Base-by-base conservation (phyloP, 306 rosid genomes). In the Trichosanthes truncata region DNA sequence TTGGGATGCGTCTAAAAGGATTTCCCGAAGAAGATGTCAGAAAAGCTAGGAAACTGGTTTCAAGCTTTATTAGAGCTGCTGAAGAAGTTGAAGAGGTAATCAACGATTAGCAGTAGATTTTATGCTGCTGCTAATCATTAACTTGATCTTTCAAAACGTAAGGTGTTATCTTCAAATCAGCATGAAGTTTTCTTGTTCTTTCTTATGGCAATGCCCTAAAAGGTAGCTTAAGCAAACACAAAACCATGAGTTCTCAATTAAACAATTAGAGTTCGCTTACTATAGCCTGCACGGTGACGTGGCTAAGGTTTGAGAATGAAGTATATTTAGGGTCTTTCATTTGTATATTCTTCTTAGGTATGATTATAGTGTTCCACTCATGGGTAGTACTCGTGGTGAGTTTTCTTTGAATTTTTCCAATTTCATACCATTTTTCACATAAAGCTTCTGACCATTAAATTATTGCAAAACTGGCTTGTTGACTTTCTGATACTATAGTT, bases 81-180 rank as follows among this genome's bases (percentile, higher is more conserved):
- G 98, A 95, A 78, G 97, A 95, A 89, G 96, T 95, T 77, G 98
- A 95, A 88, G 92, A 91, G 97, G 98, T 92, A 85, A 69, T 40
- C n/a, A 38, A 67, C 17, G 49, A 38, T 67, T 67, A 36, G 48
- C 21, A 35, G 25, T 66, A 35, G 29, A 25, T 31, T 29, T 60
- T 29, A 62, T 62, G 68, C 38, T 56, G 2, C 61, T 9, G 3
- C 10, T 56, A 68, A n/a, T 36, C 73, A 36, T 35, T 68, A 68
- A 45, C 11, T 71, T 45, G 56, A 71, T 45, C 56, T 38, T 21
- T 68, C 52, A 68, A 66, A 36, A 66, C 36, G 43, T 38, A 66
- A 20, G 48, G 17, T 10, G 33, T n/a, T 68, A 41, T 68, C 75
- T 41, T 68, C 13, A 41, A 38, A 40, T 41, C 31, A 21, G 15